These are phyloP conservation scores for Penicillium samsonianum DNA, from an alignment of 495 filamentous ascomycete species.

Conservation along the genomic window DNA sequence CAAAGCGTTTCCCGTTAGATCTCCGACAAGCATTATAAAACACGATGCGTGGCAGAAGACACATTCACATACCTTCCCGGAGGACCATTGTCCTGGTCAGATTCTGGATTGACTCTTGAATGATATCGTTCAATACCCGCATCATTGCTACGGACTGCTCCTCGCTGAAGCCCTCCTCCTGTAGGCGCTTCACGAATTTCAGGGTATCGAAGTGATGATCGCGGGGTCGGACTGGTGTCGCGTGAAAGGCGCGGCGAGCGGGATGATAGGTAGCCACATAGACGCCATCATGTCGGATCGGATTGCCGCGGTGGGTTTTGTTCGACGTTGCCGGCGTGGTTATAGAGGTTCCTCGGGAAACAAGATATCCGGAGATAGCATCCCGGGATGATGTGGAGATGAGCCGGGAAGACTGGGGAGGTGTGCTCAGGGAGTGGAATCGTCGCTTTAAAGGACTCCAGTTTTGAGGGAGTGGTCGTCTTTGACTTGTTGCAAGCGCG, in stretches of 20 bases:
- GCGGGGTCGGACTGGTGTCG: conserved; percentile 56
- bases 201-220: conserved; percentile 99
- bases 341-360: conserved; percentile 26
- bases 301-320: conserved; percentile 26
- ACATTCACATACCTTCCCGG: conserved; percentile 66
- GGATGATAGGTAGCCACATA: conserved; percentile 46
- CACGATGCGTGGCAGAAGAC: background rate
- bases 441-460: conserved; percentile 30
- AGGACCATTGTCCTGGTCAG: conserved; percentile 97
- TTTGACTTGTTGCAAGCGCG: conserved; percentile 32
- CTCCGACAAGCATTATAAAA: background rate
- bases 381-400: conserved; percentile 26
- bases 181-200: conserved; percentile 90
- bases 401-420: conserved; percentile 22
- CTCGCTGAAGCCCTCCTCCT: conserved; percentile 91
- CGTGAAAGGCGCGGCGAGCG: conserved; percentile 65
- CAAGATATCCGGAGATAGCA: conserved; percentile 18
- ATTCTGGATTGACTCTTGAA: conserved; percentile 98
- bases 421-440: conserved; percentile 17
- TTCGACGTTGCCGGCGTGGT: conserved; percentile 16
- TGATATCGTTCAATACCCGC: conserved; percentile 94
- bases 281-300: conserved; percentile 50
- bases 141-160: conserved; percentile 96
- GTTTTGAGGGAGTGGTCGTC: conserved; percentile 24
- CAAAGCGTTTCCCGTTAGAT: background rate